Evolutionary conservation across 768 basidiomycete genomes (phyloP).

Genomic region (Tricholoma saponaceum): DNA sequence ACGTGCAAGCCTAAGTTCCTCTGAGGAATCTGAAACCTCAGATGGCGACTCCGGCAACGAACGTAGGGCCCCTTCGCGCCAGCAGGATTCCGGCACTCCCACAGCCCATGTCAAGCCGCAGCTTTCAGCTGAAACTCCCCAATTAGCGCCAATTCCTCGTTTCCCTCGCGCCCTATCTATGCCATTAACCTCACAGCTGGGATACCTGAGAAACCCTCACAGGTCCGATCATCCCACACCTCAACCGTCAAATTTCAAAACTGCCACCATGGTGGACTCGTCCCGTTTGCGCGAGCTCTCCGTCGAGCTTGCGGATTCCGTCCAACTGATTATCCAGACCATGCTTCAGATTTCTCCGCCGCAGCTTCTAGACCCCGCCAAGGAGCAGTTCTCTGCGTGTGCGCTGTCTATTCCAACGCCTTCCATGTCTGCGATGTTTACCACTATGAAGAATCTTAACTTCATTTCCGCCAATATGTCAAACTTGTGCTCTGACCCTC

Average conservation of each 20-base stretch:
- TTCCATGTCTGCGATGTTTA: constrained; percentile 84
- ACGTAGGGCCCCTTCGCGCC: neutral
- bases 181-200: constrained; percentile 78
- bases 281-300: constrained; percentile 65
- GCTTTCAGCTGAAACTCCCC: constrained; percentile 7
- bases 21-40: constrained; percentile 48
- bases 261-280: constrained; percentile 18
- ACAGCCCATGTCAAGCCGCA: constrained; percentile 9
- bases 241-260: constrained; percentile 8
- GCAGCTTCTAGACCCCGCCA: constrained; percentile 87
- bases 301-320: constrained; percentile 84
- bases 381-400: constrained; percentile 90
- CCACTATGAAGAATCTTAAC: constrained; percentile 90
- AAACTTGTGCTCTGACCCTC: constrained; percentile 36
- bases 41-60: constrained; percentile 36
- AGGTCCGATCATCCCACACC: constrained; percentile 22
- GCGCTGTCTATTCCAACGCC: constrained; percentile 83
- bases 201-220: constrained; percentile 67
- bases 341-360: constrained; percentile 87
- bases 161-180: constrained; percentile 75
- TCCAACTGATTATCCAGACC: constrained; percentile 89
- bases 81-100: constrained; percentile 16
- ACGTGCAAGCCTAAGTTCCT: constrained; percentile 38
- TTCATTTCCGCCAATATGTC: constrained; percentile 87
- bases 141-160: constrained; percentile 37